Percentiles rank a stretch among this genome's conserved stretches.
phyloP scores from a whole-genome alignment of 148 eudicot species.

The Euryodendron excelsum region DNA sequence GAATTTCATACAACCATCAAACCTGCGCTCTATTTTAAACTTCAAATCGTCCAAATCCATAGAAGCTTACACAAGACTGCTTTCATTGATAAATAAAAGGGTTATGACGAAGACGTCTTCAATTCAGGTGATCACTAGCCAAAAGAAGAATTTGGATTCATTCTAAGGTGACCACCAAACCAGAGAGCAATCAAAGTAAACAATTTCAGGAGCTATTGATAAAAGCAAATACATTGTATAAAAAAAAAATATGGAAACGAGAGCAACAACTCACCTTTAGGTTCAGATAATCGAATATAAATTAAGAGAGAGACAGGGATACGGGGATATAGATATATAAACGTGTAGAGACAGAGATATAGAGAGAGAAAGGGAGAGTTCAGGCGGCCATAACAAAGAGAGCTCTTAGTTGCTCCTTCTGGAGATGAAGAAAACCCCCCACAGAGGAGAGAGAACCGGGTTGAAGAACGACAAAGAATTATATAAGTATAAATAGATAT shows the following conservation, averaged over 20 bases:
- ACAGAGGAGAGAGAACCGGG: not conserved
- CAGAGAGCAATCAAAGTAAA: not conserved
- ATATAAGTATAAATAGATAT: no score
- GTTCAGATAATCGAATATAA: not conserved
- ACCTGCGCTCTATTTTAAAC: not conserved
- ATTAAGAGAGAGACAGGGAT: not conserved
- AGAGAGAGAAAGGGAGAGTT: not conserved
- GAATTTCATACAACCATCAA: not conserved
- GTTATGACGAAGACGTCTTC: not conserved
- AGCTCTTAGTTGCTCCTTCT: not conserved
- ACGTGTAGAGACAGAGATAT: not conserved
- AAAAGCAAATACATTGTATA: not conserved
- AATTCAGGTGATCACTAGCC: not conserved
- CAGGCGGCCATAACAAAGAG: constrained; percentile 24
- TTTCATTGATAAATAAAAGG: not conserved
- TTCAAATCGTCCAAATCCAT: not conserved
- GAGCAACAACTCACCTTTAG: constrained; percentile 12
- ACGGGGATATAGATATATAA: not conserved
- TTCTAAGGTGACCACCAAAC: no score
- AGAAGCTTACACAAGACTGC: not conserved
- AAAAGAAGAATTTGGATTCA: not conserved
- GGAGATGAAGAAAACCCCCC: not conserved
- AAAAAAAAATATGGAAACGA: not conserved
- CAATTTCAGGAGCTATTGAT: not conserved
- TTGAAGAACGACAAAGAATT: no score